Conservation (phyloP, 257 asterid genomes). For the Jasminum sambac region DNA sequence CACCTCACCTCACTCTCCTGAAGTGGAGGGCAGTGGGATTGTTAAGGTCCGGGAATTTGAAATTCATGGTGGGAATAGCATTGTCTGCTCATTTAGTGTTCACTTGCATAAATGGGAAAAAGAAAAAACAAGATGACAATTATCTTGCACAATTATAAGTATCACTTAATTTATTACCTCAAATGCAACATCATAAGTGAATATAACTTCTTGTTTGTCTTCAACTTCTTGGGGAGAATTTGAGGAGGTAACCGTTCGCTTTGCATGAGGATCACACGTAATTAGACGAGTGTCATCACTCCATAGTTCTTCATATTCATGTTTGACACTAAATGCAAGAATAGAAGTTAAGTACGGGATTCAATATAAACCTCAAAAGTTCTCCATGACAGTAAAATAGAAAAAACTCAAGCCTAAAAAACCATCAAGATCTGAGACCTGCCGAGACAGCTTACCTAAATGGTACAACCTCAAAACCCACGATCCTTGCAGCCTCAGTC, state of each 20-base stretch:
- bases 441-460: conserved; percentile 45
- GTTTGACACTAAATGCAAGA: conserved; percentile 52
- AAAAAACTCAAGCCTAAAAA: not conserved
- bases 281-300: conserved; percentile 44
- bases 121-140: not conserved
- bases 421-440: not conserved
- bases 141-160: not conserved
- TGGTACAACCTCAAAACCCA: conserved; percentile 77
- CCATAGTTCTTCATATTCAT: conserved; percentile 64
- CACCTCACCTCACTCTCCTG: conserved; percentile 85
- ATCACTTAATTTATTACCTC: conserved; percentile 35
- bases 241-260: conserved; percentile 50
- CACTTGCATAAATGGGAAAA: not conserved
- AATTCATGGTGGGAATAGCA: not conserved
- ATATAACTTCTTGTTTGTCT: conserved; percentile 62
- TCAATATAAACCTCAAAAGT: conserved; percentile 4
- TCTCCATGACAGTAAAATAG: not conserved
- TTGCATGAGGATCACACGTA: conserved; percentile 67
- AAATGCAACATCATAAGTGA: conserved; percentile 69
- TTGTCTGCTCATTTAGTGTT: not conserved
- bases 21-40: conserved; percentile 19
- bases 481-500: conserved; percentile 68
- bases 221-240: conserved; percentile 73
- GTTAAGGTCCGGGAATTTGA: not conserved
- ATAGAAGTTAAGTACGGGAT: conserved; percentile 12